Evolutionary conservation across 495 filamentous ascomycete genomes (phyloP).

Genomic region (Pyrenula massariospora): DNA sequence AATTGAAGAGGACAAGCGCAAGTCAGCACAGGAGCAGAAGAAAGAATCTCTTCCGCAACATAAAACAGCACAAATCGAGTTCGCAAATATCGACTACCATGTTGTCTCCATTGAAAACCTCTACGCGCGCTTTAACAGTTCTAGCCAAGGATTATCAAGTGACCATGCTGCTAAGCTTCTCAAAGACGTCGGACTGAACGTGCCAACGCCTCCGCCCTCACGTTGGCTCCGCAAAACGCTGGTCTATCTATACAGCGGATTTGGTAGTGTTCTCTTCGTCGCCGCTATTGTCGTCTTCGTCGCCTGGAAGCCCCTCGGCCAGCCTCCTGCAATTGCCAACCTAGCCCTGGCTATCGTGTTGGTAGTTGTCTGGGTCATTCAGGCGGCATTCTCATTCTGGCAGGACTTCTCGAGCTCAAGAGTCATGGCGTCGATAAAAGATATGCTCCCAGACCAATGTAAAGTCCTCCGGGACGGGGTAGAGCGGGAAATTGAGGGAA

Average conservation of each 20-base stretch:
- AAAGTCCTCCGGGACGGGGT: constrained; percentile 46
- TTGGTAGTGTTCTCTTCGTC: constrained; percentile 50
- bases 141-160: neutral
- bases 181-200: constrained; percentile 45
- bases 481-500: constrained; percentile 32
- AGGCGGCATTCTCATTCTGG: constrained; percentile 55
- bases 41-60: too few species aligned
- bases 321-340: constrained; percentile 52
- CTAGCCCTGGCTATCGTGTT: constrained; percentile 56
- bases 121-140: neutral
- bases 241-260: constrained; percentile 61
- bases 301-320: constrained; percentile 56
- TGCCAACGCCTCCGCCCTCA: constrained; percentile 44
- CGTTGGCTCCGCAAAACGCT: constrained; percentile 43
- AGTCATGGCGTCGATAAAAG: constrained; percentile 53
- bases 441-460: constrained; percentile 55
- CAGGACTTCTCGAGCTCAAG: constrained; percentile 50
- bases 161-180: neutral
- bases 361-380: constrained; percentile 50
- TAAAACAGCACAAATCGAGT: too few species aligned
- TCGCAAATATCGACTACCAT: neutral
- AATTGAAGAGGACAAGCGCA: too few species aligned
- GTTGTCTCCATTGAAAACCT: neutral
- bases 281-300: constrained; percentile 55
- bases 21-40: too few species aligned